Conservation (phyloP, 2,329 filamentous ascomycete species). For the Penicillium decumbens region DNA sequence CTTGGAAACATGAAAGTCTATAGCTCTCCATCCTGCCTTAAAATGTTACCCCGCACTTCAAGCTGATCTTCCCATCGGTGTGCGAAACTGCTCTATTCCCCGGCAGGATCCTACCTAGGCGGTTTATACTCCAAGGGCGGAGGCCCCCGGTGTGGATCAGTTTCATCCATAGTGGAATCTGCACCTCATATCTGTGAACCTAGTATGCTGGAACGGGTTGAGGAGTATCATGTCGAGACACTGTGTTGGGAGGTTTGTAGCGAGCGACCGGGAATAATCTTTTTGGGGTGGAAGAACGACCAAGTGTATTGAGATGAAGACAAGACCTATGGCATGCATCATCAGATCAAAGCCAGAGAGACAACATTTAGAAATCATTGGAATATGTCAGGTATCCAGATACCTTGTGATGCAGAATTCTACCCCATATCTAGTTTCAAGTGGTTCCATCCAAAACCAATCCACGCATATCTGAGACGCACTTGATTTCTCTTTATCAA, state of each 20-base stretch:
- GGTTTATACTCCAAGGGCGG: no score
- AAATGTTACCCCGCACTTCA: no score
- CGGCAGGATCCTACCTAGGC: no score
- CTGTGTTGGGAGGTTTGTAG: not conserved
- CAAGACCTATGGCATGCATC: not conserved
- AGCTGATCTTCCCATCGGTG: no score
- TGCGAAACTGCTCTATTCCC: no score
- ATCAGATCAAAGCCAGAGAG: not conserved
- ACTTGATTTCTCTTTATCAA: not conserved
- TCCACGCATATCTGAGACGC: not conserved
- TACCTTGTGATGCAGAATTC: not conserved
- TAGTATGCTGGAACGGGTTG: no score
- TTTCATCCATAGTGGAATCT: no score
- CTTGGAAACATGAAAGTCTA: no score
- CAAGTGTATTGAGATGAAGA: not conserved
- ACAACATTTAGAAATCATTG: not conserved
- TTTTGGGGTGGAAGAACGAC: not conserved
- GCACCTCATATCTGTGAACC: no score
- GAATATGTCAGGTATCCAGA: not conserved
- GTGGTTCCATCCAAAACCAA: not conserved
- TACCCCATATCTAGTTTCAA: not conserved
- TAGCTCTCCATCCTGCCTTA: no score
- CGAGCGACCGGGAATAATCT: not conserved
- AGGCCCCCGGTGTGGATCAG: no score
- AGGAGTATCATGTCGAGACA: no score